These are phyloP conservation scores for Dendrobium chrysotoxum DNA, from an alignment of 106 monocot species.

Conservation along the genomic window DNA sequence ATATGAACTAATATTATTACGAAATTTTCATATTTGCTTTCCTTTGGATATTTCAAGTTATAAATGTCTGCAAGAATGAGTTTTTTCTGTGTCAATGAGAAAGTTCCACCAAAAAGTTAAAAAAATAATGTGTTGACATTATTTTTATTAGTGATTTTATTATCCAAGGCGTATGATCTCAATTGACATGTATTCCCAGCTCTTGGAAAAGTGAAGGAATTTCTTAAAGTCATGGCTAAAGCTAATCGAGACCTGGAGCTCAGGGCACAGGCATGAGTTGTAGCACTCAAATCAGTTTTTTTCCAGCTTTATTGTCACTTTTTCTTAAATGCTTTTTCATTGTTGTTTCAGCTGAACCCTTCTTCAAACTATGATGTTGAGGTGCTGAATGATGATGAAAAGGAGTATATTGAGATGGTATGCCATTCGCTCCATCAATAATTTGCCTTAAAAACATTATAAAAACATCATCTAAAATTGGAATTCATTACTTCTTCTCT, in stretches of 20 bases:
- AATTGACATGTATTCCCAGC: slow-evolving; percentile 24
- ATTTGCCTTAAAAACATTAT: not conserved
- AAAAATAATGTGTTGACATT: no score
- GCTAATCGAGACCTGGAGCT: slow-evolving; percentile 63
- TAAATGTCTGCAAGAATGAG: no score
- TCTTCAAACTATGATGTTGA: slow-evolving; percentile 57
- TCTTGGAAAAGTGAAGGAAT: slow-evolving; percentile 76
- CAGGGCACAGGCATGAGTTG: slow-evolving; percentile 22
- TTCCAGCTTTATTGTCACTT: not conserved
- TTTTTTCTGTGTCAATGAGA: no score
- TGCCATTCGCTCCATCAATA: not conserved
- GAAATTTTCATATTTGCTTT: no score
- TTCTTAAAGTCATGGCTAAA: slow-evolving; percentile 67
- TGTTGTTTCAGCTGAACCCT: slow-evolving; percentile 33
- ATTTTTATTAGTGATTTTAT: no score
- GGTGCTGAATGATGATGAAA: slow-evolving; percentile 61
- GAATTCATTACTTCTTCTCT: not conserved
- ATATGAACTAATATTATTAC: no score
- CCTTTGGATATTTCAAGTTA: no score
- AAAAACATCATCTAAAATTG: not conserved
- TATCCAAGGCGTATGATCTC: not conserved
- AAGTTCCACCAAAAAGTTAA: no score
- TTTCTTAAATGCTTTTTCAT: not conserved
- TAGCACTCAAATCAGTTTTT: not conserved
- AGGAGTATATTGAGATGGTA: slow-evolving; percentile 83